A percentile compares a stretch with the other conserved stretches of the same genome.
These are phyloP conservation scores for Anisodus acutangulus DNA, from an alignment of 257 asterid genomes.

Conservation along the genomic window DNA sequence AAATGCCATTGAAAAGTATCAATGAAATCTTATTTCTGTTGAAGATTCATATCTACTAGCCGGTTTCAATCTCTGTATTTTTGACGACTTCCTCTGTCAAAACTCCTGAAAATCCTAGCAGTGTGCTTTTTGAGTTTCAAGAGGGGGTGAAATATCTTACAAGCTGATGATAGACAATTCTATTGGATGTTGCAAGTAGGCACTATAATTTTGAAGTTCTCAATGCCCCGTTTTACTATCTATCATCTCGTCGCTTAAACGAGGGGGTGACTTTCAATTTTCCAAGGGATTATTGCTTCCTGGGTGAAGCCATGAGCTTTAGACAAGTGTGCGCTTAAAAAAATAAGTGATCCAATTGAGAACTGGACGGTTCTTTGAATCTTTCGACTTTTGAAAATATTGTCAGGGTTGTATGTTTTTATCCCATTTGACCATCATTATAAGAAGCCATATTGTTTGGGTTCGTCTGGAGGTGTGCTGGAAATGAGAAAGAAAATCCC, in stretches of 20 bases:
- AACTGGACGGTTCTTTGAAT: not conserved
- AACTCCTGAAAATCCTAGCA: slow-evolving; percentile 15
- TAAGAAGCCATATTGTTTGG: slow-evolving; percentile 1
- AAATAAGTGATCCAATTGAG: not conserved
- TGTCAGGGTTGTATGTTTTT: not conserved
- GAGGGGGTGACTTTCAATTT: not conserved
- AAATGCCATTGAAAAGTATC: not conserved
- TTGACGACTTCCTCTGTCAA: not conserved
- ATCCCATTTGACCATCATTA: not conserved
- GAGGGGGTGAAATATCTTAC: not conserved
- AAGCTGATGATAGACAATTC: not conserved
- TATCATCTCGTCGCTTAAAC: not conserved
- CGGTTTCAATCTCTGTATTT: not conserved
- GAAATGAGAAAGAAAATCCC: not conserved
- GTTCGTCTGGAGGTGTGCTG: not conserved
- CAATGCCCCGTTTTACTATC: not conserved
- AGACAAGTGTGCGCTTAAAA: not conserved
- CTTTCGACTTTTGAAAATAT: not conserved
- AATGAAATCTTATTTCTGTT: not conserved
- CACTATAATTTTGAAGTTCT: not conserved
- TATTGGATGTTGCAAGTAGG: not conserved
- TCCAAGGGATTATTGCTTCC: not conserved
- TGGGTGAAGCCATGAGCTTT: not conserved
- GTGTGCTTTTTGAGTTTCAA: not conserved
- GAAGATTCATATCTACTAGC: not conserved